phyloP scores from a whole-genome alignment of 1,284 basidiomycete species.

The Tylopilus sp. region DNA sequence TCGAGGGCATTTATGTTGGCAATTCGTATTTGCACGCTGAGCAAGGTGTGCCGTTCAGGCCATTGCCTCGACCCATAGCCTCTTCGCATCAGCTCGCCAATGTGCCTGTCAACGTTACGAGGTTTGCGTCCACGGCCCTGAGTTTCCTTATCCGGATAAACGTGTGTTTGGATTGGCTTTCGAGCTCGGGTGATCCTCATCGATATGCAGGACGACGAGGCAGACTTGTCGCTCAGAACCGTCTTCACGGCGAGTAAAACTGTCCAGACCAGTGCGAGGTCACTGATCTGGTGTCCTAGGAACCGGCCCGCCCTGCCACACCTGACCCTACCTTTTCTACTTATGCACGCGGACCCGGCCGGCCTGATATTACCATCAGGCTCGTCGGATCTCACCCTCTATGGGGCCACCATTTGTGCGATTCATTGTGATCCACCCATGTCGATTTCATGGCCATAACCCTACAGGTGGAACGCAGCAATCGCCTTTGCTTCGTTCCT shows the following conservation, averaged over 20 bases:
- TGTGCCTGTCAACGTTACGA: no score
- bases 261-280: neutral
- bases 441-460: neutral
- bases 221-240: constrained; percentile 29
- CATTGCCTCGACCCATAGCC: neutral
- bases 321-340: constrained; percentile 52
- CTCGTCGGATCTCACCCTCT: constrained; percentile 87
- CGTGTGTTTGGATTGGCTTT: neutral
- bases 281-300: constrained; percentile 28
- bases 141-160: neutral
- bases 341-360: constrained; percentile 41
- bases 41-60: neutral
- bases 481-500: constrained; percentile 72
- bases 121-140: neutral
- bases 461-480: constrained; percentile 80
- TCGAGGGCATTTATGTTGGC: neutral
- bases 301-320: constrained; percentile 53
- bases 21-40: neutral
- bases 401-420: constrained; percentile 89
- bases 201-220: neutral
- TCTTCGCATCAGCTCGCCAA: no score
- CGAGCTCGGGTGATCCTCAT: neutral
- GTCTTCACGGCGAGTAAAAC: constrained; percentile 36
- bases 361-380: constrained; percentile 52
- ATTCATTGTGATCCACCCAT: neutral